Base-by-base conservation (phyloP, 257 asterid genomes). In the Sherardia arvensis region DNA sequence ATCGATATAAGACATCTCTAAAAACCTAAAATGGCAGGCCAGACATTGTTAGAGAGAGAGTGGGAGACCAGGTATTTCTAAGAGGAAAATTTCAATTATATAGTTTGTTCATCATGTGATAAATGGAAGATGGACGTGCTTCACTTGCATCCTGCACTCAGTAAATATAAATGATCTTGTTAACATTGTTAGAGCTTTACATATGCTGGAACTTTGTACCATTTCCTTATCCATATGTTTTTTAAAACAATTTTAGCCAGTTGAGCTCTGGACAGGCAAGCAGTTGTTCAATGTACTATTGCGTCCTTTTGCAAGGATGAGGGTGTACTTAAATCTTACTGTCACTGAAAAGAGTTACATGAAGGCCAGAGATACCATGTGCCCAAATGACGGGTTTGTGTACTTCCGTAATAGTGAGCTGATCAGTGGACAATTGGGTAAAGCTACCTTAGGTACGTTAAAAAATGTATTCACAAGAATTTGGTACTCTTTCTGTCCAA, bases 231-330 rank as follows among this genome's bases (percentile, higher is more conserved):
- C 56, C 68, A 28, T 53, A 32, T 58, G 0, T 22, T 36, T 36
- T 1, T 36, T 36, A 12, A 10, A 47, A 38, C 4, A 32, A 68
- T 71, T 66, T 80, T 83, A 92, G 97, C 99, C 97, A 32, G 70
- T 83, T 66, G 99, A 92, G 80, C 96, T 92, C 63, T 92, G 99
- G 99, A 89, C 96, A 22, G 97, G 99, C 72, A 92, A 92, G 78
- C 99, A 92, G 68, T 70, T 92, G 71, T 85, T 92, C 67, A 76
- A 80, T 72, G 74, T 89, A 70, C 82, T 92, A 43, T 48, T 92
- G 83, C 91, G 96, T 33, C 91, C 97, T 56, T 74, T 78, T 85
- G 86, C 87, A 53, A 78, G 84, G 73, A 83, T 81, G 89, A 87
- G 79, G 71, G 95, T 92, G 49, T 92, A 80, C 71, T 66, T 87